Conservation (phyloP, 139 green algal species). For the Chlamydomonas sp. region DNA sequence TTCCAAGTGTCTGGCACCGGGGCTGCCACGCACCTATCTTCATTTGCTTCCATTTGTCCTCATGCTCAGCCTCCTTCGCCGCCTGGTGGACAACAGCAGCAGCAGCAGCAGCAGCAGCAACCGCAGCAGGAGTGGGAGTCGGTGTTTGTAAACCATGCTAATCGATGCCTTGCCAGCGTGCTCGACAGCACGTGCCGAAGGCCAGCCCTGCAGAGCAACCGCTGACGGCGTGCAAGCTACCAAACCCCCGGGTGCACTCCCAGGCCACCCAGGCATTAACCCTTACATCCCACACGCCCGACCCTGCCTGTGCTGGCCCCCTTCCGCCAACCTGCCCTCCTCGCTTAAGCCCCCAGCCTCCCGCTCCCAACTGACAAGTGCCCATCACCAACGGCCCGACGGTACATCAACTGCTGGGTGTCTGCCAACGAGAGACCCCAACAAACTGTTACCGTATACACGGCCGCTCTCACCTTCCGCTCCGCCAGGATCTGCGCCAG, state of each 20-base stretch:
- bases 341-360: neutral
- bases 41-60: constrained; percentile 84
- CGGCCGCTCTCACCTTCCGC: constrained; percentile 52
- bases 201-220: too few species aligned
- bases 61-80: constrained; percentile 80
- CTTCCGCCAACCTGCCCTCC: neutral
- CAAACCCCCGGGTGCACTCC: too few species aligned
- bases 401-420: too few species aligned
- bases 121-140: neutral
- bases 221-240: too few species aligned
- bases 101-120: neutral
- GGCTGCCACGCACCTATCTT: constrained; percentile 61
- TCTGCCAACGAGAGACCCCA: too few species aligned
- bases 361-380: too few species aligned
- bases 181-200: too few species aligned
- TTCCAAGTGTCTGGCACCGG: neutral
- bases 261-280: too few species aligned
- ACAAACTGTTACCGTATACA: neutral
- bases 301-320: neutral
- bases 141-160: neutral
- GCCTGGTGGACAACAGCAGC: constrained; percentile 18
- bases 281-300: too few species aligned
- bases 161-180: too few species aligned
- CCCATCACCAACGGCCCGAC: too few species aligned
- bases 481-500: constrained; percentile 79